These are phyloP conservation scores for Blepharisma japonicum DNA, from an alignment of 73 alveolate species.

Conservation along the genomic window DNA sequence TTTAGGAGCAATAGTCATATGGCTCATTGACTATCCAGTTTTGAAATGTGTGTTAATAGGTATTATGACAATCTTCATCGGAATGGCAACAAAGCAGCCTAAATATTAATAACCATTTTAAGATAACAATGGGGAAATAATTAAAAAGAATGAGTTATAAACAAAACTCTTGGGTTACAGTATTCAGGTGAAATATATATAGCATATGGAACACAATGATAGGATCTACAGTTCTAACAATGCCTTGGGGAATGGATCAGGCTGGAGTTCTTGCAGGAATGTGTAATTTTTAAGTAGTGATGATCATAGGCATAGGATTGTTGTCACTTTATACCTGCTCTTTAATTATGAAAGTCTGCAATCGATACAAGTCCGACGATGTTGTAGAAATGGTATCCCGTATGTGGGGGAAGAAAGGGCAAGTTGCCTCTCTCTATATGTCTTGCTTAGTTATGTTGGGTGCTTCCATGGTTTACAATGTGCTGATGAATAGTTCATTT, in stretches of 20 bases:
- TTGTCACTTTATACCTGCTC: conserved; percentile 13
- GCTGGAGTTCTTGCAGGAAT: conserved; percentile 73
- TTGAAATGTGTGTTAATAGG: too few species aligned
- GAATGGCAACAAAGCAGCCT: too few species aligned
- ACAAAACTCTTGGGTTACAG: neutral
- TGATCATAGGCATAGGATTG: neutral
- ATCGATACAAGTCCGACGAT: conserved; percentile 45
- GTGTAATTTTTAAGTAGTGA: conserved; percentile 51
- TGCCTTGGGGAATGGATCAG: conserved; percentile 65
- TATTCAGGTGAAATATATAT: conserved; percentile 34
- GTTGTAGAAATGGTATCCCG: neutral
- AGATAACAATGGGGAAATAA: too few species aligned
- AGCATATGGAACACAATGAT: conserved; percentile 87
- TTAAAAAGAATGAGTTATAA: too few species aligned
- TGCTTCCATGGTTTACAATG: conserved; percentile 60
- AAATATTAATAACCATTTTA: too few species aligned
- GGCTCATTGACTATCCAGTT: too few species aligned
- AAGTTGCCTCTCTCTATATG: neutral
- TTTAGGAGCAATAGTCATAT: too few species aligned
- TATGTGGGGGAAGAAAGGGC: conserved; percentile 23
- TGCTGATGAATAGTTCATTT: conserved; percentile 60
- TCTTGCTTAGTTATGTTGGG: conserved; percentile 42
- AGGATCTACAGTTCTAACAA: conserved; percentile 69
- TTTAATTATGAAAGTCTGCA: conserved; percentile 28
- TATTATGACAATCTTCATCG: too few species aligned